Conservation (phyloP, 2,329 filamentous ascomycete genomes). For the Hymenoscyphus infarciens region DNA sequence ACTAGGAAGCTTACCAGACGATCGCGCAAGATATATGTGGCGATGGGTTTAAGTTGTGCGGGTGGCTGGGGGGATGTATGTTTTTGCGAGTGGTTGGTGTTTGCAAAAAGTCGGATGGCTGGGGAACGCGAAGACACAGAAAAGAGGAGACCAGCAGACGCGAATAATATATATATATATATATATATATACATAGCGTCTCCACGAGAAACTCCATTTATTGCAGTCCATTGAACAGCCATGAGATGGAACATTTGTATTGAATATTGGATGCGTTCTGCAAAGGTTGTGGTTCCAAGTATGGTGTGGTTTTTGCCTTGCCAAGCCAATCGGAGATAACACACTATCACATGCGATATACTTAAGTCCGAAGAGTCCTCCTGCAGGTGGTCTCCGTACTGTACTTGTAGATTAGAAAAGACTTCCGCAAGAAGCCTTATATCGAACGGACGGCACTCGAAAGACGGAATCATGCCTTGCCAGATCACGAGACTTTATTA, state of each 20-base stretch:
- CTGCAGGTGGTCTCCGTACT: no score
- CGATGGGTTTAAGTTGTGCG: not conserved
- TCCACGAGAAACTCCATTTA: not conserved
- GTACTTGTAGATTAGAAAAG: no score
- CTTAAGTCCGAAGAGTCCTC: no score
- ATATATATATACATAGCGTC: no score
- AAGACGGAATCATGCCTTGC: no score
- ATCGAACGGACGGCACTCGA: no score
- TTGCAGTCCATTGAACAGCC: not conserved
- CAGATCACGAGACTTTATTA: no score
- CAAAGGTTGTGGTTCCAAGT: not conserved
- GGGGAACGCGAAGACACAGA: slow-evolving; percentile 5
- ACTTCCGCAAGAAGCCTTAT: no score
- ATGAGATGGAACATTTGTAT: not conserved
- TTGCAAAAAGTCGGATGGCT: slow-evolving; percentile 6
- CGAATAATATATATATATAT: no score
- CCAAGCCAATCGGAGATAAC: no score
- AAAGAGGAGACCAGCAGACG: no score
- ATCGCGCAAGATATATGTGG: not conserved
- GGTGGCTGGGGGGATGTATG: not conserved
- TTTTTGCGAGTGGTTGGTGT: not conserved
- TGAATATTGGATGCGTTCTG: not conserved
- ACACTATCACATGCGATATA: no score
- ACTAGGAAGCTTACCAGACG: not conserved
- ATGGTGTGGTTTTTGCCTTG: not conserved